A percentile compares a stretch with the other conserved stretches of the same genome.
phyloP scores from a whole-genome alignment of 768 basidiomycete species.

The Collybia nuda region DNA sequence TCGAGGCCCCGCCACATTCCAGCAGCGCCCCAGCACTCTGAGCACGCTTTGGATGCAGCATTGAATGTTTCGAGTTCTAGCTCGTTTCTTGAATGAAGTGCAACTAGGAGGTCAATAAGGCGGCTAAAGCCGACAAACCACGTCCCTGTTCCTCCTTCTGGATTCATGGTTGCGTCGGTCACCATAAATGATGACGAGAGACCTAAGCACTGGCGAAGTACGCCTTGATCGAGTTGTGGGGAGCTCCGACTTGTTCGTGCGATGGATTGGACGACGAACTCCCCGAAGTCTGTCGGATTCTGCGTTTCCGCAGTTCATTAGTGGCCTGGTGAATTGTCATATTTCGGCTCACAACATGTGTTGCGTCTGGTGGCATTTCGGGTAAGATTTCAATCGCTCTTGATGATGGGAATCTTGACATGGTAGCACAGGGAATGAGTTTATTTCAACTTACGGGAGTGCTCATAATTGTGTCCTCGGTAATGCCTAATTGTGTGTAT shows the following conservation, averaged over 20 bases:
- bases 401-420: no score
- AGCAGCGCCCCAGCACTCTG: constrained; percentile 78
- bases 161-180: constrained; percentile 68
- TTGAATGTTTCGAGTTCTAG: constrained; percentile 78
- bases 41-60: constrained; percentile 67
- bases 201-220: constrained; percentile 62
- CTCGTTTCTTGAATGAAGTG: constrained; percentile 64
- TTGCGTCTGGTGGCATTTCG: no score
- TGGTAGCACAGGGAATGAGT: no score
- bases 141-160: constrained; percentile 50
- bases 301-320: not conserved
- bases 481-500: no score
- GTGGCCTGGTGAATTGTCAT: no score
- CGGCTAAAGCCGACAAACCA: constrained; percentile 71
- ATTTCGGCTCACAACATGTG: no score
- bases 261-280: constrained; percentile 58
- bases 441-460: no score
- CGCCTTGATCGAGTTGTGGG: constrained; percentile 53
- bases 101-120: constrained; percentile 71
- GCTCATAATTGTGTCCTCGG: no score
- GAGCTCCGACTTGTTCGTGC: constrained; percentile 47
- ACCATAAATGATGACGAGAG: constrained; percentile 80
- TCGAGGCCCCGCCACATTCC: constrained; percentile 69
- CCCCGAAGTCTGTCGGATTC: constrained; percentile 56
- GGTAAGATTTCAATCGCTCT: no score